A percentile compares a stretch with the other conserved stretches of the same genome.
phyloP scores from a whole-genome alignment of 2,329 filamentous ascomycete species.

The Camillea tinctor region DNA sequence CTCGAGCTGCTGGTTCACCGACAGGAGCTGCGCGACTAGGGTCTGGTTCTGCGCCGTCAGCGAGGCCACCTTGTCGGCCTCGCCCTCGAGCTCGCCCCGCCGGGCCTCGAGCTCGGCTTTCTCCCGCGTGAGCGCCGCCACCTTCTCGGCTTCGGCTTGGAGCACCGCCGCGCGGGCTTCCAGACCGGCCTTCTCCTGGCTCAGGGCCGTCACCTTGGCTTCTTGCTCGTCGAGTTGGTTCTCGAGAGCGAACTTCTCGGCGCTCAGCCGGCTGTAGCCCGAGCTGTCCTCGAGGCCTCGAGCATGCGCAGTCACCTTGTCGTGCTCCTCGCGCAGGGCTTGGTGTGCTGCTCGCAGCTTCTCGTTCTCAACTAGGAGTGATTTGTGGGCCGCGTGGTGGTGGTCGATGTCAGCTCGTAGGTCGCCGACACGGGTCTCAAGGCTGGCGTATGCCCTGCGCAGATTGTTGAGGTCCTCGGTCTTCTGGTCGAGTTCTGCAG shows the following conservation, averaged over 20 bases:
- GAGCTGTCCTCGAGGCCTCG: constrained; percentile 25
- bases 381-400: constrained; percentile 19
- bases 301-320: constrained; percentile 20
- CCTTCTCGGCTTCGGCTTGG: constrained; percentile 16
- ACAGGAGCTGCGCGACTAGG: constrained; percentile 14
- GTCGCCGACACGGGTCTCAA: constrained; percentile 23
- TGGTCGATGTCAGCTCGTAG: constrained; percentile 28
- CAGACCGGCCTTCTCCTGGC: constrained; percentile 3
- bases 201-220: constrained; percentile 6
- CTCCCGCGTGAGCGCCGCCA: constrained; percentile 13
- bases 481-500: constrained; percentile 24
- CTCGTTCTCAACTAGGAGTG: constrained; percentile 22
- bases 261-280: constrained; percentile 19
- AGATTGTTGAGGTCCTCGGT: constrained; percentile 27
- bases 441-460: constrained; percentile 23
- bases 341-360: constrained; percentile 17
- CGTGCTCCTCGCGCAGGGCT: constrained; percentile 22
- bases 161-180: constrained; percentile 5
- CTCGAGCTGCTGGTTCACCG: constrained; percentile 14
- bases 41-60: constrained; percentile 23
- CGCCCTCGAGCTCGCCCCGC: constrained; percentile 19
- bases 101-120: constrained; percentile 24
- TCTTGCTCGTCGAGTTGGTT: constrained; percentile 10
- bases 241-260: constrained; percentile 26
- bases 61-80: constrained; percentile 21